Base-by-base conservation (phyloP, 306 rosid genomes). In the Potentilla sterilis region DNA sequence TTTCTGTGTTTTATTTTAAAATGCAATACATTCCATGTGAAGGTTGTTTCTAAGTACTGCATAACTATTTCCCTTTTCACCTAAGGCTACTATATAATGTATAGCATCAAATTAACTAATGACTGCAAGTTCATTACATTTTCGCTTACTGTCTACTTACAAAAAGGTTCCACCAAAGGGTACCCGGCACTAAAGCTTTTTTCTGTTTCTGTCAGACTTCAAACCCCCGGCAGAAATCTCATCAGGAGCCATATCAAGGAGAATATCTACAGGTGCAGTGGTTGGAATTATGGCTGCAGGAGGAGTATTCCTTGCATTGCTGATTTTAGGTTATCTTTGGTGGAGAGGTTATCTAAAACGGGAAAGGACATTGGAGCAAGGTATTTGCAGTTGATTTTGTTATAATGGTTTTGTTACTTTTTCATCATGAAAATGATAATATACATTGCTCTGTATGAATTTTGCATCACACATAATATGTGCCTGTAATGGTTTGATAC, bases 261-360 rank as follows among this genome's bases (percentile, higher is more conserved):
- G 62, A 1, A 49, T 83, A 38, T 28, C 83, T 12, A 49, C 4
- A 7, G 81, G 81, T 22, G 81, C 49, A 57, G 81, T 89, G 55
- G 75, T 63, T 77, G 85, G 82, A 52, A 85, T 81, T 69, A 87
- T 86, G 58, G 72, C 47, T 32, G 78, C 24, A 54, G 59, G 76
- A 18, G 88, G 74, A 59, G 55, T 47, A 55, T 1, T 85, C 47
- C 72, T 83, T 43, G 34, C 70, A 41, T 42, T 72, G 2, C 5
- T 85, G 44, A 19, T 70, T 43, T 55, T 83, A 1, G 28, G 83
- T 66, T 54, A 72, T 58, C 79, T 87, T 51, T 72, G 89, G 85
- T 83, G 81, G 84, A 87, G n/a, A 55, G 84, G 85, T 18, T 47
- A 49, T 59, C 66, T 73, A 16, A 72, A 70, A 12, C 64, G 35